Evolutionary conservation across 768 basidiomycete species (phyloP).

Genomic region (Tricholomella constricta): DNA sequence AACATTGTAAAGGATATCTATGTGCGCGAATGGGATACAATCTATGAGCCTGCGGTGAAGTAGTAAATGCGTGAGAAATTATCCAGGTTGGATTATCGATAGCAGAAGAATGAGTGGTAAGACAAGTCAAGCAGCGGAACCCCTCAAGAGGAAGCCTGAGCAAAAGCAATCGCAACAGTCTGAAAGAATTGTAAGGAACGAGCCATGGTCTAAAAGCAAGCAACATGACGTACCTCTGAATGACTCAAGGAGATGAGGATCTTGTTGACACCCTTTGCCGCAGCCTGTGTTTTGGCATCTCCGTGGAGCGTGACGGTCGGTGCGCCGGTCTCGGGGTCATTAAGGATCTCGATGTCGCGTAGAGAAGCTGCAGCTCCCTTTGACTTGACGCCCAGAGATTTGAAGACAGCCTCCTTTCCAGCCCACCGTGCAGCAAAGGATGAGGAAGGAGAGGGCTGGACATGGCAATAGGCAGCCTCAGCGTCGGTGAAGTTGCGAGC

Average conservation of each 20-base stretch:
- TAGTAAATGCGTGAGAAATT: conserved; percentile 12
- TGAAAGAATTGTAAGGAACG: conserved; percentile 30
- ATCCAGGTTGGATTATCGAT: conserved; percentile 13
- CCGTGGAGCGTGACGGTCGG: conserved; percentile 80
- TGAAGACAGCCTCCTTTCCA: conserved; percentile 97
- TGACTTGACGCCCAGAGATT: conserved; percentile 86
- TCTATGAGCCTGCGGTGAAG: conserved; percentile 8
- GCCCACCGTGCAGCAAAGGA: conserved; percentile 98
- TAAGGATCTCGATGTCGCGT: conserved; percentile 96
- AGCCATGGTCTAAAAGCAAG: background rate
- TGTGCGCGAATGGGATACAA: conserved; percentile 4
- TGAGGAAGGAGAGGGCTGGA: conserved; percentile 84
- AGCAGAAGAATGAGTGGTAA: conserved; percentile 7
- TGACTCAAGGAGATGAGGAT: conserved; percentile 89
- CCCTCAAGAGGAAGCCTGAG: conserved; percentile 58
- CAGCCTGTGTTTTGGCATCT: conserved; percentile 75
- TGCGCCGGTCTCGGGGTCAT: conserved; percentile 67
- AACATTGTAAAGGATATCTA: conserved; percentile 5
- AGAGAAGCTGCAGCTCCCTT: conserved; percentile 94
- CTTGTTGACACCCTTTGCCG: conserved; percentile 68
- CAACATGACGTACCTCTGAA: conserved; percentile 66
- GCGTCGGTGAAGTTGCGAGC: conserved; percentile 90
- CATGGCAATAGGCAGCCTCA: conserved; percentile 83
- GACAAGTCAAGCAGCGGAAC: conserved; percentile 1
- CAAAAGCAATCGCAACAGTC: conserved; percentile 88